Conservation (phyloP, 2,329 filamentous ascomycete species). For the Aspergillus puulaauensis region DNA sequence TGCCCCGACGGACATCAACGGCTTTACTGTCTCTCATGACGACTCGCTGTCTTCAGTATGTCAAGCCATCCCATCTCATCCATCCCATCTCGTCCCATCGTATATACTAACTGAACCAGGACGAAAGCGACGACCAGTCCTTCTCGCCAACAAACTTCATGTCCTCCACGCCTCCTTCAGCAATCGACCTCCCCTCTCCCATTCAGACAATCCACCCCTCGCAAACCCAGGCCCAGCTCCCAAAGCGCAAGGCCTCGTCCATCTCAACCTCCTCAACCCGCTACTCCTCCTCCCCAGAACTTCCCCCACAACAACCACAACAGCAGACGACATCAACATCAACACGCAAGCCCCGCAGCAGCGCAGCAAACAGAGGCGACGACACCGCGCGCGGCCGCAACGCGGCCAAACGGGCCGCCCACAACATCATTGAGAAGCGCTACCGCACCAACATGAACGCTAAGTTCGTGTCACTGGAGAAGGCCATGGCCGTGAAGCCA, state of each 20-base stretch:
- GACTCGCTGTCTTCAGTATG: conserved; percentile 27
- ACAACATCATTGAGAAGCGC: conserved; percentile 44
- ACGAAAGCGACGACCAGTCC: conserved; percentile 37
- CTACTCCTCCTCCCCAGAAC: conserved; percentile 31
- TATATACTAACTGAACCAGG: conserved; percentile 15
- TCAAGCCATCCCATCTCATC: conserved; percentile 16
- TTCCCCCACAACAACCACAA: conserved; percentile 19
- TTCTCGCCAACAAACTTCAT: conserved; percentile 27
- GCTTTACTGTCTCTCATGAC: conserved; percentile 33
- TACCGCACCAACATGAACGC: conserved; percentile 46
- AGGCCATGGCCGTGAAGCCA: conserved; percentile 30
- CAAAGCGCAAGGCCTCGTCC: conserved; percentile 1
- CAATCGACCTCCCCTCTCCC: neutral
- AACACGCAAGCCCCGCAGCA: conserved; percentile 17
- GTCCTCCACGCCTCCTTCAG: conserved; percentile 14
- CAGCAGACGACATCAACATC: conserved; percentile 13
- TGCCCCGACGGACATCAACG: conserved; percentile 29
- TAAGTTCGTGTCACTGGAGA: conserved; percentile 41
- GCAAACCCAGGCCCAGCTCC: neutral
- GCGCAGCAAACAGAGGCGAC: neutral
- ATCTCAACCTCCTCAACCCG: conserved; percentile 9
- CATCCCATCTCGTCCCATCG: neutral
- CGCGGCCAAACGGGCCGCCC: conserved; percentile 40
- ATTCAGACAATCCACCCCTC: neutral
- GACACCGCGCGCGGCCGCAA: conserved; percentile 26